Percentiles rank a stretch among this genome's conserved stretches.
phyloP scores from a whole-genome alignment of 192 early-diverging fungal genomes.

The Coemansia sp. region DNA sequence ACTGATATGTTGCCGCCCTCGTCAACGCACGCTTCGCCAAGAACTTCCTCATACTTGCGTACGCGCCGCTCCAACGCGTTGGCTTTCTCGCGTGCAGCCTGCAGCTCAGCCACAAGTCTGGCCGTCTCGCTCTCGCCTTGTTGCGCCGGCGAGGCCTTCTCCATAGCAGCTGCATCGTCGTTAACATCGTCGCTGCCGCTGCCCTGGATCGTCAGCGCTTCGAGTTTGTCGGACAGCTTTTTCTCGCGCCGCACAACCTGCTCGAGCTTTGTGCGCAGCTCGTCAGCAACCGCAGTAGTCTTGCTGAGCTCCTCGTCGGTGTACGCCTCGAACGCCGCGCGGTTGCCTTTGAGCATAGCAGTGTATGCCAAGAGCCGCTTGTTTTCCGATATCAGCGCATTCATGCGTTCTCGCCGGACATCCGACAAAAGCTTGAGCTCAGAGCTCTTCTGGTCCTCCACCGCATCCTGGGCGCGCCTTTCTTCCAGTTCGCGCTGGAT shows the following conservation, averaged over 20 bases:
- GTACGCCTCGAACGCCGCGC: conserved; percentile 55
- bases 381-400: conserved; percentile 58
- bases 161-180: conserved; percentile 7
- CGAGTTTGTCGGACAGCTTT: conserved; percentile 51
- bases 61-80: conserved; percentile 35
- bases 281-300: conserved; percentile 50
- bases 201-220: conserved; percentile 33
- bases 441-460: conserved; percentile 48
- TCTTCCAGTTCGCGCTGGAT: conserved; percentile 54
- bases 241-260: conserved; percentile 53
- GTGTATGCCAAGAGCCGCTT: conserved; percentile 57
- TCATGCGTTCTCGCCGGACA: conserved; percentile 59
- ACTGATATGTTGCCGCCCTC: conserved; percentile 20
- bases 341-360: conserved; percentile 55
- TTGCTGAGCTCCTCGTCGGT: conserved; percentile 54
- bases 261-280: conserved; percentile 54
- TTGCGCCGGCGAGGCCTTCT: conserved; percentile 18
- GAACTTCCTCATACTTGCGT: conserved; percentile 46
- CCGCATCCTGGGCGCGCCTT: conserved; percentile 43
- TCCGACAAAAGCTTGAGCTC: conserved; percentile 55
- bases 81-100: conserved; percentile 25
- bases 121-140: conserved; percentile 22
- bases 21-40: conserved; percentile 28
- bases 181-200: conserved; percentile 27
- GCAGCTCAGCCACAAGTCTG: conserved; percentile 30